phyloP scores from a whole-genome alignment of 768 basidiomycete genomes.

The Ephemerocybe angulata region DNA sequence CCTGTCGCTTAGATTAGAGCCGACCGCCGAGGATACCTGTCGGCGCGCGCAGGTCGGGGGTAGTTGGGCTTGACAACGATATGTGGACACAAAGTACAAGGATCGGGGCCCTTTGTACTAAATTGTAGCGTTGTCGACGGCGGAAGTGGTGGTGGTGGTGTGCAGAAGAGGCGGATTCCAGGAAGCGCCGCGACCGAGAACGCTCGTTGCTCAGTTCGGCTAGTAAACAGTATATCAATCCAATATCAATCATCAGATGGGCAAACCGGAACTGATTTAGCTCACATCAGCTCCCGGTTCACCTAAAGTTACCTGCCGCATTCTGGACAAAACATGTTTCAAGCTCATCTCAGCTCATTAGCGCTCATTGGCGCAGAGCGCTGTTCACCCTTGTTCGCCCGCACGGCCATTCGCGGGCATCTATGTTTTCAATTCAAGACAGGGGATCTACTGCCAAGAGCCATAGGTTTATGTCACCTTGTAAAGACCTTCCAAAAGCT shows the following conservation, averaged over 20 bases:
- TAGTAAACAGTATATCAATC: neutral
- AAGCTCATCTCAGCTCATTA: neutral
- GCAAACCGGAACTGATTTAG: neutral
- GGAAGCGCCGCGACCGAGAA: slow-evolving; percentile 5
- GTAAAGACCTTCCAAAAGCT: no score
- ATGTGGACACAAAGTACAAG: neutral
- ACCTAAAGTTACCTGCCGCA: no score
- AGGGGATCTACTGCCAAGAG: no score
- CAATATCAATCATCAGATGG: neutral
- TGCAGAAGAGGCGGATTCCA: slow-evolving; percentile 6
- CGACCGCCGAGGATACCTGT: neutral
- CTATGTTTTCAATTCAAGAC: no score
- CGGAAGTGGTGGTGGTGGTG: neutral
- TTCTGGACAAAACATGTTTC: neutral
- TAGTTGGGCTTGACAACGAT: no score
- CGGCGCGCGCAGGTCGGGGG: neutral
- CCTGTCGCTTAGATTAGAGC: neutral
- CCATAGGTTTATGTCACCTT: no score
- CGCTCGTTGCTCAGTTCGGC: neutral
- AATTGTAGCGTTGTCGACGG: no score
- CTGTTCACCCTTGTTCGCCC: neutral
- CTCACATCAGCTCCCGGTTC: no score
- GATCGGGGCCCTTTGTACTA: neutral
- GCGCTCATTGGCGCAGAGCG: neutral
- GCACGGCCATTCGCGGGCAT: no score